These are phyloP conservation scores for Grosmannia clavigera DNA, from an alignment of 2,329 filamentous ascomycete genomes.

Conservation along the genomic window DNA sequence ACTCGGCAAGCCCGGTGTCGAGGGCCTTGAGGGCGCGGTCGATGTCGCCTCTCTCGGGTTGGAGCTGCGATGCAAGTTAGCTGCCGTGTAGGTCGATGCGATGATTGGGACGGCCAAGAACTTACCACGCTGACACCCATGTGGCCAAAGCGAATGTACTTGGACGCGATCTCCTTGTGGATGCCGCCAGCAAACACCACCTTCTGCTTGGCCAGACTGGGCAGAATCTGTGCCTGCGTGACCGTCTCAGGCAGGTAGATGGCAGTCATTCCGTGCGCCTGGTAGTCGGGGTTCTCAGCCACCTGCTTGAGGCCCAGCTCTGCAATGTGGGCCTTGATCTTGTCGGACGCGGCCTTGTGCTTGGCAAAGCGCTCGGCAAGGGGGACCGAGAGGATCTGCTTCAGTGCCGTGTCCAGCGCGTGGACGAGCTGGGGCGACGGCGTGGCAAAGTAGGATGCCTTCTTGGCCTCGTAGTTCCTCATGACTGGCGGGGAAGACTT, in stretches of 20 bases:
- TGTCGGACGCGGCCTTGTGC: slow-evolving; percentile 69
- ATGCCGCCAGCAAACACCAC: slow-evolving; percentile 91
- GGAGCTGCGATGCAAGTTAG: slow-evolving; percentile 36
- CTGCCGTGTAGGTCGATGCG: background rate
- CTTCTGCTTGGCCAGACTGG: slow-evolving; percentile 72
- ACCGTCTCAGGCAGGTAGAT: slow-evolving; percentile 86
- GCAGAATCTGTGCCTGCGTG: slow-evolving; percentile 69
- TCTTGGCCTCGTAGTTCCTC: slow-evolving; percentile 97
- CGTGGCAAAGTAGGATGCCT: slow-evolving; percentile 95
- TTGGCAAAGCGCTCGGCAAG: slow-evolving; percentile 71
- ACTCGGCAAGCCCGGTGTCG: slow-evolving; percentile 61
- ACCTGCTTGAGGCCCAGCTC: slow-evolving; percentile 80
- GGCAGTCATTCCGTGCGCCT: slow-evolving; percentile 96
- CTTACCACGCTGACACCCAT: slow-evolving; percentile 86
- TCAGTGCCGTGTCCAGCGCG: slow-evolving; percentile 80
- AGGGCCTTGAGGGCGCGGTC: slow-evolving; percentile 73
- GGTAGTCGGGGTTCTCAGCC: slow-evolving; percentile 72
- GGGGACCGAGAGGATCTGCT: slow-evolving; percentile 71
- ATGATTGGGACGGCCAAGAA: slow-evolving; percentile 13
- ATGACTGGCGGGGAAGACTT: slow-evolving; percentile 50
- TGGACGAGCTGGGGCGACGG: slow-evolving; percentile 89
- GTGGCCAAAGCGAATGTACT: slow-evolving; percentile 92
- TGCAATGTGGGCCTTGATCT: slow-evolving; percentile 71
- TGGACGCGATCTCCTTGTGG: slow-evolving; percentile 87
- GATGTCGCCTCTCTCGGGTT: slow-evolving; percentile 67